A percentile compares a stretch with the other conserved stretches of the same genome.
phyloP scores from a whole-genome alignment of 192 early-diverging fungal species.

The Chytriomyces sp. region DNA sequence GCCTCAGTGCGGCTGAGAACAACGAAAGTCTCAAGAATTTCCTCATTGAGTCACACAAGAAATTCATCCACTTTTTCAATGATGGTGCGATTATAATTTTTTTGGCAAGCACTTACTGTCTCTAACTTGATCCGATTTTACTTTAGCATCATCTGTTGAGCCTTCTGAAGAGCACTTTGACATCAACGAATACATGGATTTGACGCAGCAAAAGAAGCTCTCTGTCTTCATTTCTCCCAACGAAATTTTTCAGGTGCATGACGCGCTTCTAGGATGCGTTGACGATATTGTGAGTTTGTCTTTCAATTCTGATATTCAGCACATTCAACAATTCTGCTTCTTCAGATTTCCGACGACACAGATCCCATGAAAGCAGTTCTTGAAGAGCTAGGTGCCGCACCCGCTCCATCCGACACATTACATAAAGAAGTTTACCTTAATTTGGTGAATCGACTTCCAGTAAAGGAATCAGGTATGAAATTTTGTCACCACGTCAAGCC shows the following conservation, averaged over 20 bases:
- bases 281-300: slow-evolving; percentile 59
- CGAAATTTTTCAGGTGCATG: slow-evolving; percentile 92
- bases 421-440: slow-evolving; percentile 62
- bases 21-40: slow-evolving; percentile 79
- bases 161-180: slow-evolving; percentile 85
- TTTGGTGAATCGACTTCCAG: slow-evolving; percentile 73
- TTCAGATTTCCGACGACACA: slow-evolving; percentile 24
- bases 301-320: slow-evolving; percentile 2
- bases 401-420: slow-evolving; percentile 25
- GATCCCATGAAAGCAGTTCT: slow-evolving; percentile 54
- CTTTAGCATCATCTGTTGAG: slow-evolving; percentile 76
- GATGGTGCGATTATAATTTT: slow-evolving; percentile 54
- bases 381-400: slow-evolving; percentile 47
- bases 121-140: neutral
- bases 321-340: too few species aligned
- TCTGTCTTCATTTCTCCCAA: slow-evolving; percentile 85
- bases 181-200: slow-evolving; percentile 88
- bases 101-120: neutral
- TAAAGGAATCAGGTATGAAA: neutral
- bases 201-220: slow-evolving; percentile 73
- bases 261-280: slow-evolving; percentile 74
- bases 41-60: slow-evolving; percentile 71
- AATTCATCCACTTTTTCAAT: slow-evolving; percentile 85
- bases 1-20: slow-evolving; percentile 60
- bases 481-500: neutral